These are phyloP conservation scores for Neurospora tetrasperma DNA, from an alignment of 495 filamentous ascomycete genomes.

Conservation along the genomic window DNA sequence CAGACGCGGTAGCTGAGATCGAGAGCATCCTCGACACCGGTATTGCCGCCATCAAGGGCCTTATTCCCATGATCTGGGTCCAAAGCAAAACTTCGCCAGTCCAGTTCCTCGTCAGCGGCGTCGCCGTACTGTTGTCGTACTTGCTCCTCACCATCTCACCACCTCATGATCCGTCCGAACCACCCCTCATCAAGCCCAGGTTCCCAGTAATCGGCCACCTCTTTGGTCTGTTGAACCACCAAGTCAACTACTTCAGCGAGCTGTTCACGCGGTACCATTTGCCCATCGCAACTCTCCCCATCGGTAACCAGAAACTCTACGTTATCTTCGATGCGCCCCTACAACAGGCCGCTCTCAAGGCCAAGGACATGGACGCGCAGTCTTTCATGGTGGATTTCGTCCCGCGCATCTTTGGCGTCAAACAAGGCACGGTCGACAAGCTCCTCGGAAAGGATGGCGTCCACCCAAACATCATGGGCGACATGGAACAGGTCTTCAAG, in stretches of 20 bases:
- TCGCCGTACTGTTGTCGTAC: background rate
- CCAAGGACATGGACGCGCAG: constrained; percentile 15
- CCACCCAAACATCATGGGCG: background rate
- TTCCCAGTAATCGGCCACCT: constrained; percentile 17
- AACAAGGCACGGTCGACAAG: background rate
- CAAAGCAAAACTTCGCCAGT: constrained; percentile 11
- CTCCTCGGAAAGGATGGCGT: background rate
- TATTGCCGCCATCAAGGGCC: constrained; percentile 11
- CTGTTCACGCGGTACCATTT: constrained; percentile 6
- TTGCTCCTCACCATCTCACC: constrained; percentile 2
- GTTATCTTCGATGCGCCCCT: constrained; percentile 20
- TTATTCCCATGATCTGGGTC: constrained; percentile 16
- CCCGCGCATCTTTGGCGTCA: constrained; percentile 5
- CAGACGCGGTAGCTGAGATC: background rate
- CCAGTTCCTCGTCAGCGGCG: constrained; percentile 13
- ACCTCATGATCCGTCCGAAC: constrained; percentile 13
- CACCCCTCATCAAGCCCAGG: constrained; percentile 7
- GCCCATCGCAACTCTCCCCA: constrained; percentile 32
- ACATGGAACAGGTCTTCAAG: constrained; percentile 7
- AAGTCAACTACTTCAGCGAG: constrained; percentile 4
- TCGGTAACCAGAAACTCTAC: constrained; percentile 14
- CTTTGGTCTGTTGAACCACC: constrained; percentile 1
- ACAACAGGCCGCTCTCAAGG: constrained; percentile 18
- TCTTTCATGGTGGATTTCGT: constrained; percentile 5
- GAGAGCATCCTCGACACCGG: constrained; percentile 8